phyloP scores from a whole-genome alignment of 148 eudicot species.

The Silene uniflora region DNA sequence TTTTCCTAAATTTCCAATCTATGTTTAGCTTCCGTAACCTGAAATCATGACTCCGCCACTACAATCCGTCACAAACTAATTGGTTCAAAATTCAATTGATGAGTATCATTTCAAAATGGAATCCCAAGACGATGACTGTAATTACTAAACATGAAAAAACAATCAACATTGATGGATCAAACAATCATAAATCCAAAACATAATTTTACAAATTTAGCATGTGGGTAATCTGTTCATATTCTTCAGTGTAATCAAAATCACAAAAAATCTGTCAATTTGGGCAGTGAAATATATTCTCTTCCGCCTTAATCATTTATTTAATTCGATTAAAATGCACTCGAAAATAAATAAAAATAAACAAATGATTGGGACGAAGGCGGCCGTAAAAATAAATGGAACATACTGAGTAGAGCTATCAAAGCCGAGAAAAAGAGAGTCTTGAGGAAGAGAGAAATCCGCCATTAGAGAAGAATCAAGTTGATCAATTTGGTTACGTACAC shows the following conservation, averaged over 20 bases:
- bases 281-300: too few species aligned
- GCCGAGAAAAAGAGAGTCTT: constrained; percentile 61
- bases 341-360: too few species aligned
- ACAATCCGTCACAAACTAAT: neutral
- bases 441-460: constrained; percentile 53
- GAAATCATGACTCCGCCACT: too few species aligned
- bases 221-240: too few species aligned
- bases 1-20: too few species aligned
- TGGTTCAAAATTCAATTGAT: neutral
- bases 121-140: neutral
- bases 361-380: too few species aligned
- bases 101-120: neutral
- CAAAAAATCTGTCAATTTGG: too few species aligned
- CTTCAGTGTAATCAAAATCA: too few species aligned
- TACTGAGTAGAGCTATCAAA: constrained; percentile 79
- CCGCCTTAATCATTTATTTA: too few species aligned
- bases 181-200: neutral
- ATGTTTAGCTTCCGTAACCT: too few species aligned
- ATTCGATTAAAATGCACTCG: too few species aligned
- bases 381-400: constrained; percentile 8
- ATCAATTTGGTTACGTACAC: neutral
- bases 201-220: too few species aligned
- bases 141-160: neutral
- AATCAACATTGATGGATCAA: neutral
- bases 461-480: constrained; percentile 24